A percentile compares a stretch with the other conserved stretches of the same genome.
Evolutionary conservation across 345 rosid genomes (phyloP).

Genomic region (Draba incana): DNA sequence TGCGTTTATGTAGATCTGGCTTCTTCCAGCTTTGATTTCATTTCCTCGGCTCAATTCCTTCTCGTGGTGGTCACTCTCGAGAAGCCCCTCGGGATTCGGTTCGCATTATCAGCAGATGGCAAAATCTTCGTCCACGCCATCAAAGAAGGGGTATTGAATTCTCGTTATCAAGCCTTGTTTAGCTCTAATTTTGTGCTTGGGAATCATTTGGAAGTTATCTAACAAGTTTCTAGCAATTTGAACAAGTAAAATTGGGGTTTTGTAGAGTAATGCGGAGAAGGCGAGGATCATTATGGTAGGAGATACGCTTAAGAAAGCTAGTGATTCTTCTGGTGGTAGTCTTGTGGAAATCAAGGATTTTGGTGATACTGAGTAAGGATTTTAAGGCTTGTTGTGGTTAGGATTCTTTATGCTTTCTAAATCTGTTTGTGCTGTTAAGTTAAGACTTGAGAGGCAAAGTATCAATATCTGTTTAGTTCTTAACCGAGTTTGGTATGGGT

Average conservation of each 20-base stretch:
- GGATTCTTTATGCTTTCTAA: no score
- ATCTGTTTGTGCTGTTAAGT: no score
- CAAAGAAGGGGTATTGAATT: slow-evolving; percentile 64
- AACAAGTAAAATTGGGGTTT: neutral
- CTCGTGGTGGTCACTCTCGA: slow-evolving; percentile 90
- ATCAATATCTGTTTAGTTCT: no score
- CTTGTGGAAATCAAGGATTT: slow-evolving; percentile 59
- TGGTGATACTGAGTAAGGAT: slow-evolving; percentile 65
- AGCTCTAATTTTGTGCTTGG: neutral
- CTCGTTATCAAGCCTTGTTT: neutral
- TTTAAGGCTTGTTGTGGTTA: slow-evolving; percentile 5
- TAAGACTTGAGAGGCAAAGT: no score
- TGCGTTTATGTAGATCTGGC: no score
- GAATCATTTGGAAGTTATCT: no score
- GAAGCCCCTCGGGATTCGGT: slow-evolving; percentile 87
- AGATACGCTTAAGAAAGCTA: slow-evolving; percentile 73
- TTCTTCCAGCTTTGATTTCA: no score
- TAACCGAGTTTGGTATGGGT: no score
- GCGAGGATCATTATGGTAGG: slow-evolving; percentile 92
- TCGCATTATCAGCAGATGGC: slow-evolving; percentile 72
- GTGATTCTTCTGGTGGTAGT: slow-evolving; percentile 56
- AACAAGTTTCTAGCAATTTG: neutral
- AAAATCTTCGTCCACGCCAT: slow-evolving; percentile 80
- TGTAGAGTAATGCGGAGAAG: slow-evolving; percentile 88
- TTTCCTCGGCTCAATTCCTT: no score